These are phyloP conservation scores for Tricholoma bakamatsutake DNA, from an alignment of 768 basidiomycete species.

Conservation along the genomic window DNA sequence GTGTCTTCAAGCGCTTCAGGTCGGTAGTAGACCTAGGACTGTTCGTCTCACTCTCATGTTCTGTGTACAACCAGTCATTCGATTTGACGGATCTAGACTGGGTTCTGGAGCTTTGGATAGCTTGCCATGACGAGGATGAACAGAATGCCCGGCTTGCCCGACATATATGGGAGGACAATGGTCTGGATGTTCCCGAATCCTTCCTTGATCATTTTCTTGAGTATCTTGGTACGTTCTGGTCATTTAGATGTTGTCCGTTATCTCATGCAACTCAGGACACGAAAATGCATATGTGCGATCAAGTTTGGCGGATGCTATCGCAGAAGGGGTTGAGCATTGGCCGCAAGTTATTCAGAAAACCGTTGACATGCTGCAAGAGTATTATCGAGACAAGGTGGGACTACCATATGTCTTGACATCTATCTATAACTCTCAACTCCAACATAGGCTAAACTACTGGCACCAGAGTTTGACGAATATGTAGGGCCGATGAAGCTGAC, in stretches of 20 bases:
- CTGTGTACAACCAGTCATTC: constrained; percentile 54
- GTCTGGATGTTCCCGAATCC: constrained; percentile 74
- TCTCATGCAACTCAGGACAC: constrained; percentile 47
- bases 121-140: constrained; percentile 79
- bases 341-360: constrained; percentile 48
- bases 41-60: background rate
- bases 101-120: constrained; percentile 84
- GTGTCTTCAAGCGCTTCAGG: constrained; percentile 88
- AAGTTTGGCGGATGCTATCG: constrained; percentile 65
- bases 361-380: constrained; percentile 51
- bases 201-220: constrained; percentile 52
- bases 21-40: constrained; percentile 20
- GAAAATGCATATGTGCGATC: constrained; percentile 75
- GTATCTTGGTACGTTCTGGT: constrained; percentile 55
- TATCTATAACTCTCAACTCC: background rate
- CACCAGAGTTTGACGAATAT: constrained; percentile 91
- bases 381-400: constrained; percentile 79
- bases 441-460: constrained; percentile 70
- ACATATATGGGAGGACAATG: constrained; percentile 94
- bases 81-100: constrained; percentile 94
- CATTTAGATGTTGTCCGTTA: background rate
- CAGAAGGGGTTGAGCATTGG: constrained; percentile 70
- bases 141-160: constrained; percentile 80
- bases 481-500: constrained; percentile 36
- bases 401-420: background rate